Conservation (phyloP, 768 basidiomycete genomes). For the Macrolepiota albuminosa region DNA sequence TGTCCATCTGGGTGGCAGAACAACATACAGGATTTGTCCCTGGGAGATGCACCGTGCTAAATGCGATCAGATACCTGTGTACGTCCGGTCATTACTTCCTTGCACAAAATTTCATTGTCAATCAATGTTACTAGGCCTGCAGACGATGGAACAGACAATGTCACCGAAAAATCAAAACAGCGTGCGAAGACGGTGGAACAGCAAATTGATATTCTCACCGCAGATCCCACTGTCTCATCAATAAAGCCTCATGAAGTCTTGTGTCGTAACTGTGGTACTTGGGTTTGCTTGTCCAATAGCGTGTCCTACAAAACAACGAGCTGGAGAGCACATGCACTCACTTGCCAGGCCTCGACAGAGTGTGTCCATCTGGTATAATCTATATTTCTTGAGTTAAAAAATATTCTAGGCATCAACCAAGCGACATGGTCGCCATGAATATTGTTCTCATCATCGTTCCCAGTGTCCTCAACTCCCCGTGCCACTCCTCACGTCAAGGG, state of each 20-base stretch:
- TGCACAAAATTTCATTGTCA: background rate
- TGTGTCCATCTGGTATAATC: conserved; percentile 21
- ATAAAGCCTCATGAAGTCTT: conserved; percentile 47
- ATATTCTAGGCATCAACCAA: conserved; percentile 36
- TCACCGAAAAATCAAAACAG: conserved; percentile 11
- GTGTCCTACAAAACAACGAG: conserved; percentile 39
- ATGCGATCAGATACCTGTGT: conserved; percentile 42
- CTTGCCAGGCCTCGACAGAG: conserved; percentile 39
- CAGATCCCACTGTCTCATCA: conserved; percentile 47
- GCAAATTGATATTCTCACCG: conserved; percentile 46
- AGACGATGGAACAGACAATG: conserved; percentile 18
- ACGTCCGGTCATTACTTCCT: conserved; percentile 2
- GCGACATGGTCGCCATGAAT: conserved; percentile 55
- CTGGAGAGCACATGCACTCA: conserved; percentile 50
- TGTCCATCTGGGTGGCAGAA: conserved; percentile 51
- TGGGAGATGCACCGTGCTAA: conserved; percentile 58
- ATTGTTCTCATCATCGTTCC: too few relatives aligned
- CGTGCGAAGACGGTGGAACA: conserved; percentile 32
- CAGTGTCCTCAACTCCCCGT: too few relatives aligned
- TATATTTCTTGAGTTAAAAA: background rate
- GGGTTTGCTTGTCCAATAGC: conserved; percentile 48
- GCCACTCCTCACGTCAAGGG: too few relatives aligned
- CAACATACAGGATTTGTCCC: conserved; percentile 51
- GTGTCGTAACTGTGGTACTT: conserved; percentile 60
- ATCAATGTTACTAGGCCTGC: conserved; percentile 1